Conservation (phyloP, 441 rosid species). For the Raphanus hybrid region DNA sequence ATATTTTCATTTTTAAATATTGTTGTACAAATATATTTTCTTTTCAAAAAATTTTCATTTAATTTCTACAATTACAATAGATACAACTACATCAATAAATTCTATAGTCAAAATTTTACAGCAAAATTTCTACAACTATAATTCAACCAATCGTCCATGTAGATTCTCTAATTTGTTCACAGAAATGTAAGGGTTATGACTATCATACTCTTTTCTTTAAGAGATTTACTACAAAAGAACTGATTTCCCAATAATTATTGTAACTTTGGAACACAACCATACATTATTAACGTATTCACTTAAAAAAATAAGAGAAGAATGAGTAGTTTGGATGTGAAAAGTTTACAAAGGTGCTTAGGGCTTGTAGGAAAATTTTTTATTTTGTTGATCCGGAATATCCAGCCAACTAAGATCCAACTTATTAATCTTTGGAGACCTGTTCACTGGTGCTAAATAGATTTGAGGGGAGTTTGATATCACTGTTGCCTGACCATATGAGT, state of each 20-base stretch:
- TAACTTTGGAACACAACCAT: background rate
- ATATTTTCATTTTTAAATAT: too few relatives aligned
- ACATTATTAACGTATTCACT: background rate
- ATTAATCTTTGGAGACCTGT: background rate
- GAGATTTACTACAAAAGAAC: background rate
- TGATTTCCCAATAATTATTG: background rate
- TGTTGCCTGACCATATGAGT: background rate
- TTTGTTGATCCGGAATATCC: background rate
- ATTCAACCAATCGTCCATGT: too few relatives aligned
- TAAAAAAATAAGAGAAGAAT: background rate
- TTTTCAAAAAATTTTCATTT: too few relatives aligned
- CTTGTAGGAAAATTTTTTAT: background rate
- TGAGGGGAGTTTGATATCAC: background rate
- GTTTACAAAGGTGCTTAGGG: background rate
- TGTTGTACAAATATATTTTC: too few relatives aligned
- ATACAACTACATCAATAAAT: too few relatives aligned
- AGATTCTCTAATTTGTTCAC: background rate
- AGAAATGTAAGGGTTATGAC: background rate
- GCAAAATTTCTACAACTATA: too few relatives aligned
- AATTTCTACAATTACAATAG: too few relatives aligned
- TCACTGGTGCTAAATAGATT: background rate
- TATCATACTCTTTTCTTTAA: background rate
- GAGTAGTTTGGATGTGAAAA: constrained; percentile 1
- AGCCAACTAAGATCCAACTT: background rate
- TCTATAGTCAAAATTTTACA: too few relatives aligned